Percentiles rank a stretch among this genome's conserved stretches.
Conservation (phyloP, 1,284 basidiomycete species). For the Tremellales sp. region DNA sequence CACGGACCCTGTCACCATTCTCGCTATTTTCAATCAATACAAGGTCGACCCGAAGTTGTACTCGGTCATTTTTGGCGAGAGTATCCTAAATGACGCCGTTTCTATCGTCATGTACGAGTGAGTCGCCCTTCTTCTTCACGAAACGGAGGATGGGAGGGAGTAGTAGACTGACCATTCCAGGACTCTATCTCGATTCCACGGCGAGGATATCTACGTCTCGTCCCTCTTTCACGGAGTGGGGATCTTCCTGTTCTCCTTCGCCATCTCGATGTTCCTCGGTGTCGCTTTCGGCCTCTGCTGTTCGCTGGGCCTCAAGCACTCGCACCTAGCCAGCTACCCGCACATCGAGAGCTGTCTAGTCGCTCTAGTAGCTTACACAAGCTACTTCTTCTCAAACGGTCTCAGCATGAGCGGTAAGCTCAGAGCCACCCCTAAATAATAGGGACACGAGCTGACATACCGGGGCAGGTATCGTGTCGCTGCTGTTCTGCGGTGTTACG, state of each 20-base stretch:
- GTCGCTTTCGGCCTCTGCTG: conserved; percentile 83
- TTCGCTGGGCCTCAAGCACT: conserved; percentile 94
- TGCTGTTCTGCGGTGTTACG: conserved; percentile 98
- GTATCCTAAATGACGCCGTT: conserved; percentile 95
- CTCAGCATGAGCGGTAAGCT: conserved; percentile 74
- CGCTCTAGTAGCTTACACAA: conserved; percentile 89
- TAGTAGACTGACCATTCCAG: conserved; percentile 51
- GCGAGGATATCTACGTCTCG: conserved; percentile 77
- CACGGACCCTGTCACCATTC: conserved; percentile 96
- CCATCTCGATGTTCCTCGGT: conserved; percentile 87
- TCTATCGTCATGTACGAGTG: conserved; percentile 99
- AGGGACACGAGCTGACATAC: background rate
- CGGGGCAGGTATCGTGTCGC: conserved; percentile 89
- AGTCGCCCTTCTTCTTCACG: conserved; percentile 50
- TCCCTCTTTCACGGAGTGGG: conserved; percentile 93
- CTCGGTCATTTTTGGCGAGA: conserved; percentile 96
- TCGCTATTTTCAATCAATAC: conserved; percentile 98
- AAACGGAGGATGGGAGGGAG: no score
- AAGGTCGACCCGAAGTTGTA: conserved; percentile 99
- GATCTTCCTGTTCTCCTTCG: conserved; percentile 94
- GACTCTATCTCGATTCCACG: conserved; percentile 87
- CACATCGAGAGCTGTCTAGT: conserved; percentile 93
- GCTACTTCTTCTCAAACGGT: conserved; percentile 98
- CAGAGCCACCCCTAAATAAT: no score
- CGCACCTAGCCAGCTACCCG: conserved; percentile 78